phyloP scores from a whole-genome alignment of 345 rosid genomes.

The Aethionema arabicum region DNA sequence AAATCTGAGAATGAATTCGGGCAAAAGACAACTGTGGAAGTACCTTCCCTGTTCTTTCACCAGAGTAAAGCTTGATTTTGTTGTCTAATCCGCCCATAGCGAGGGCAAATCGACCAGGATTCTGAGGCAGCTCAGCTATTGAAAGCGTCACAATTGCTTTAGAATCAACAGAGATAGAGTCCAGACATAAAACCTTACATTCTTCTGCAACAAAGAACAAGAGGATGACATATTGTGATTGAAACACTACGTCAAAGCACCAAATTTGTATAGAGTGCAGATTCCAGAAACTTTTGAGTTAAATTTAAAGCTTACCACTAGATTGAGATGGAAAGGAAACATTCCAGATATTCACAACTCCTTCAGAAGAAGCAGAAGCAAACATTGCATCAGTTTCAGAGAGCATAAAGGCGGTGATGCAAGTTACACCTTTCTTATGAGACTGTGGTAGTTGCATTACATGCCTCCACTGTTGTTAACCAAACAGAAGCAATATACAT shows the following conservation, averaged over 20 bases:
- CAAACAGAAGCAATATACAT: background rate
- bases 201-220: slow-evolving; percentile 49
- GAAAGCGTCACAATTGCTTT: slow-evolving; percentile 86
- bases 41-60: slow-evolving; percentile 79
- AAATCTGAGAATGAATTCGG: background rate
- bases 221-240: background rate
- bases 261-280: too few relatives aligned
- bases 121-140: slow-evolving; percentile 73
- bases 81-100: slow-evolving; percentile 94
- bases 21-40: background rate
- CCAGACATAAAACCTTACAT: slow-evolving; percentile 58
- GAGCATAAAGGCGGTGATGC: slow-evolving; percentile 67
- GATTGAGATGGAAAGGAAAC: slow-evolving; percentile 47
- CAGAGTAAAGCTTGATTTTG: slow-evolving; percentile 71
- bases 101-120: slow-evolving; percentile 50
- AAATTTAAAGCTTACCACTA: slow-evolving; percentile 43
- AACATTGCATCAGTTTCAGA: slow-evolving; percentile 61
- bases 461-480: slow-evolving; percentile 62
- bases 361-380: slow-evolving; percentile 87
- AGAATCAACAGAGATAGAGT: slow-evolving; percentile 59
- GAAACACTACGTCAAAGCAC: background rate
- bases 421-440: slow-evolving; percentile 89
- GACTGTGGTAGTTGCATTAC: slow-evolving; percentile 64
- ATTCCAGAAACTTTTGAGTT: background rate
- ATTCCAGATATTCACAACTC: slow-evolving; percentile 67